Percentiles rank a stretch among this genome's conserved stretches.
These are phyloP conservation scores for Oryza officinalis DNA, from an alignment of 176 grass and related monocot genomes.

Conservation along the genomic window DNA sequence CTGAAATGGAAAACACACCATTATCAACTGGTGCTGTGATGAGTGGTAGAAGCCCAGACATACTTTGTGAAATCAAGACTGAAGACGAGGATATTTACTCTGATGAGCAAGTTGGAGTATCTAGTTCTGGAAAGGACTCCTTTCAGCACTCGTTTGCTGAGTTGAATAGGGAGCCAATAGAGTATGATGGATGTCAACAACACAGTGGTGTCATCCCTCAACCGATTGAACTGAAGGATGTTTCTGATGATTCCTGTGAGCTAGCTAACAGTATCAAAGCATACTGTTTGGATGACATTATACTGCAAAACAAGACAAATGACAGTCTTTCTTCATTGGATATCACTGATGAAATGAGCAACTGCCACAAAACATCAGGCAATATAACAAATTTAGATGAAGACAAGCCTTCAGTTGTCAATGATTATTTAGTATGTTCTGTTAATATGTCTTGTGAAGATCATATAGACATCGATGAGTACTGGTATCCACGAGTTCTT, in stretches of 20 bases:
- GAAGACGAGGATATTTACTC: constrained; percentile 12
- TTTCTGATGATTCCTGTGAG: constrained; percentile 32
- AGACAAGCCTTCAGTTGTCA: constrained; percentile 32
- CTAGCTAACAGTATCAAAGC: constrained; percentile 14
- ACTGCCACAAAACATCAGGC: constrained; percentile 18
- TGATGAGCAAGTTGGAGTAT: constrained; percentile 20
- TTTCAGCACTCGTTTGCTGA: constrained; percentile 20
- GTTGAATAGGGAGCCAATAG: constrained; percentile 16
- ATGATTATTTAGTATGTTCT: constrained; percentile 32
- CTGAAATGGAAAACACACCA: constrained; percentile 17
- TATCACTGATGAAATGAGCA: constrained; percentile 30
- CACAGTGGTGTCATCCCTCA: constrained; percentile 24
- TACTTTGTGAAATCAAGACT: constrained; percentile 36
- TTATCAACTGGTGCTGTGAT: not conserved
- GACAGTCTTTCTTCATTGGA: constrained; percentile 27
- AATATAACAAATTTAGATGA: constrained; percentile 22
- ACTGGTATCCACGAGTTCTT: constrained; percentile 30
- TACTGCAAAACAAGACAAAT: constrained; percentile 24
- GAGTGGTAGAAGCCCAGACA: not conserved
- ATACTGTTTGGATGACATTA: constrained; percentile 25
- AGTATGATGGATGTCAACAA: not conserved
- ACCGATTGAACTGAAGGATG: constrained; percentile 23
- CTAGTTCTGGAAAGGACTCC: constrained; percentile 25
- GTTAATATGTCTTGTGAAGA: constrained; percentile 32
- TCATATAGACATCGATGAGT: constrained; percentile 5